Conservation (phyloP, 345 rosid genomes). For the Boechera retrofracta region DNA sequence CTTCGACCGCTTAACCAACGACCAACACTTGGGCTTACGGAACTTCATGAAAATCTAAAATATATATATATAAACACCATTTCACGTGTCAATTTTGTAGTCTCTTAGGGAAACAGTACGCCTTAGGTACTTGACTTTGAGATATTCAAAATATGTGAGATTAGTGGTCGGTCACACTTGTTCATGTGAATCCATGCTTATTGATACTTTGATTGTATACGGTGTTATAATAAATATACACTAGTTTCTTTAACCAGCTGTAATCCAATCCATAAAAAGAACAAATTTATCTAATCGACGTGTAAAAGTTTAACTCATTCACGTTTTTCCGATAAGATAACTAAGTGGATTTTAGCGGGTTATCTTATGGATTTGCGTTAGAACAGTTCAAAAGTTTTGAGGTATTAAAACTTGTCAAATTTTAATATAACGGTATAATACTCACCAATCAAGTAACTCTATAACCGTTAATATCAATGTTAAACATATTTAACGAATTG, state of each 20-base stretch:
- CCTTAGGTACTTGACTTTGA: background rate
- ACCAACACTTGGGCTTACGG: conserved; percentile 26
- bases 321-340: background rate
- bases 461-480: too few relatives aligned
- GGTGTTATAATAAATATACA: background rate
- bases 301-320: background rate
- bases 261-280: background rate
- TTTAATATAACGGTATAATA: too few relatives aligned
- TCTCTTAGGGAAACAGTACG: background rate
- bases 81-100: conserved; percentile 21
- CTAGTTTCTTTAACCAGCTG: background rate
- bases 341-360: too few relatives aligned
- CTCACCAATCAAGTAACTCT: too few relatives aligned
- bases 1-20: conserved; percentile 11
- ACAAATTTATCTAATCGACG: background rate
- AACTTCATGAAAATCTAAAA: background rate
- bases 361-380: too few relatives aligned
- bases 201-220: background rate
- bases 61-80: background rate
- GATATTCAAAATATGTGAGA: background rate
- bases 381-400: background rate
- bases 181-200: background rate
- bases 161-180: conserved; percentile 1
- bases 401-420: too few relatives aligned
- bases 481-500: too few relatives aligned